A percentile compares a stretch with the other conserved stretches of the same genome.
Evolutionary conservation across 148 eudicot genomes (phyloP).

Genomic region (Arbutus unedo): DNA sequence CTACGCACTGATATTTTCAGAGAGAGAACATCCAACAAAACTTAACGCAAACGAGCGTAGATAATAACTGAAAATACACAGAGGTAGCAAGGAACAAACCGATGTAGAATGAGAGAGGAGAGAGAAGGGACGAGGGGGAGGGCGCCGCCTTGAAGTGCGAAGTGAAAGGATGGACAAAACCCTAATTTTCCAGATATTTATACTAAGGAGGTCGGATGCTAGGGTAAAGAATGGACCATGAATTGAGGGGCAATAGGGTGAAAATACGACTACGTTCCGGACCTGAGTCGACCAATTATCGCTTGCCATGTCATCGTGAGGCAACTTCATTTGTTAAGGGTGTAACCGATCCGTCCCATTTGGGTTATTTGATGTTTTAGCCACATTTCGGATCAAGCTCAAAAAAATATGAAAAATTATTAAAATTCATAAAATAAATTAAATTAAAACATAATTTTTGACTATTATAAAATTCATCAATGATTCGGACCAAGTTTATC

Average conservation of each 20-base stretch:
- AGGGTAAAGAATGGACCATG: background rate
- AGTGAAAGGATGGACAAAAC: conserved; percentile 1
- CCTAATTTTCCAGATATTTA: background rate
- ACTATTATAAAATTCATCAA: too few relatives aligned
- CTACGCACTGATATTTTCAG: background rate
- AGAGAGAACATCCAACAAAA: background rate
- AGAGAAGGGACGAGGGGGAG: background rate
- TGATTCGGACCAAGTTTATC: too few relatives aligned
- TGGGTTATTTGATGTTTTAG: too few relatives aligned
- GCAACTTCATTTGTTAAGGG: too few relatives aligned
- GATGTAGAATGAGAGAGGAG: background rate
- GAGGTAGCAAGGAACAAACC: background rate
- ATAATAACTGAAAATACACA: too few relatives aligned
- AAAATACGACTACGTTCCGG: background rate
- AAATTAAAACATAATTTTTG: too few relatives aligned
- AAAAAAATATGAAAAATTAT: too few relatives aligned
- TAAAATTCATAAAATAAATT: too few relatives aligned
- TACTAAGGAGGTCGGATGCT: background rate
- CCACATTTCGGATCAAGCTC: too few relatives aligned
- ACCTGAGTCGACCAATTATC: background rate
- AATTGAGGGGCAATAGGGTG: background rate
- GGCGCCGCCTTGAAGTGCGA: background rate
- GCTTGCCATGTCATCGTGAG: too few relatives aligned
- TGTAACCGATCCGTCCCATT: too few relatives aligned
- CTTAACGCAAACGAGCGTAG: too few relatives aligned